A percentile compares a stretch with the other conserved stretches of the same genome.
phyloP scores from a whole-genome alignment of 257 asterid species.

The Galeopsis tetrahit region DNA sequence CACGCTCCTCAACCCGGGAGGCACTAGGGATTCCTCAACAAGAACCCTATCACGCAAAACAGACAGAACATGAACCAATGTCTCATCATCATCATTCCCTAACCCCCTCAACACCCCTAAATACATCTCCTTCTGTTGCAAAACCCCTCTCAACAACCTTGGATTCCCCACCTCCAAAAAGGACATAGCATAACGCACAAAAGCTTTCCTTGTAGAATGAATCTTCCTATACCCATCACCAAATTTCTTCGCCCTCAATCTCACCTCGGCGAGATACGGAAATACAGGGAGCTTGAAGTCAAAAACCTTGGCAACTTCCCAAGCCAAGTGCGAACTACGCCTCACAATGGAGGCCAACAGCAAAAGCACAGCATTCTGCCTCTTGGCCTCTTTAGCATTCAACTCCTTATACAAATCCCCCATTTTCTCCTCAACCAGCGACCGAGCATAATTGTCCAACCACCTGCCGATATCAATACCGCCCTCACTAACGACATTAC shows the following conservation, averaged over 20 bases:
- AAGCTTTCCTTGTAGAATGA: slow-evolving; percentile 68
- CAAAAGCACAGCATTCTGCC: slow-evolving; percentile 65
- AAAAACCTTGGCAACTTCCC: slow-evolving; percentile 73
- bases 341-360: slow-evolving; percentile 68
- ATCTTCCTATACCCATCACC: slow-evolving; percentile 53
- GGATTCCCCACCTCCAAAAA: slow-evolving; percentile 84
- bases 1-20: slow-evolving; percentile 86
- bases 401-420: slow-evolving; percentile 72
- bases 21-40: slow-evolving; percentile 71
- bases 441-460: slow-evolving; percentile 69
- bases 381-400: slow-evolving; percentile 67
- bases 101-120: slow-evolving; percentile 86
- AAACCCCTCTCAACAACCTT: slow-evolving; percentile 75
- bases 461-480: slow-evolving; percentile 33
- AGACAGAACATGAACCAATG: slow-evolving; percentile 55
- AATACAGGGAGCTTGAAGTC: slow-evolving; percentile 66
- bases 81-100: slow-evolving; percentile 84
- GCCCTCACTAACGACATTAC: slow-evolving; percentile 35
- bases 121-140: slow-evolving; percentile 90
- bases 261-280: slow-evolving; percentile 58
- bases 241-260: slow-evolving; percentile 58
- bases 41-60: slow-evolving; percentile 72
- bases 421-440: slow-evolving; percentile 61
- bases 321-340: slow-evolving; percentile 69
- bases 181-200: slow-evolving; percentile 78